Evolutionary conservation across 1,139 yeast genomes (phyloP), one percentile per base, ranked within the genome.

Genomic region (Hyphopichia burtonii): DNA sequence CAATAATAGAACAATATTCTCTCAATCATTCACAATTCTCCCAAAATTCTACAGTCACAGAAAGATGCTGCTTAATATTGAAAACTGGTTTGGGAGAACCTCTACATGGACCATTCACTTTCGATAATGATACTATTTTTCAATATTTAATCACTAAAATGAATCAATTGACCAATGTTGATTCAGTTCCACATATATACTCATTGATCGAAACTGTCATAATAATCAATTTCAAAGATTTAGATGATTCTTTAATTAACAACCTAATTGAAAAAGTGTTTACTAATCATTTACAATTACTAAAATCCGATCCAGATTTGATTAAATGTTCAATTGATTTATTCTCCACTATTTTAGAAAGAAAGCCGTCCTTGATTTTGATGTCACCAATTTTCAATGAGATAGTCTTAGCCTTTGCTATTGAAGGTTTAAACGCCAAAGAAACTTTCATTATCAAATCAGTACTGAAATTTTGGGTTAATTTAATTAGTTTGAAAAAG

Each of bases 381-480:
- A 56, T 68, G 15, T 55, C 68, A n/a, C 49, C 54, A 1, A 47
- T 56, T 2, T 68, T 76, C 37, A 63, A 67, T 12, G 47, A 57
- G 31, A 43, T 55, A n/a, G 52, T 80, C 11, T 39, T 82, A 19
- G 64, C 65, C 16, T 68, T 74, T 58, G 65, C 69, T 31, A 56
- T 83, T 3, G 59, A 66, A 6, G 70, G 78, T 12, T 63, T 87
- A 34, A 54, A 63, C 8, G 73, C 82, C 0, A 74, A 74, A 39
- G 96, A 88, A 57, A 72, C 84, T 41, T 81, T 84, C 52, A 78
- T 87, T 2, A 63, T 88, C 35, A 78, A 80, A 46, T 71, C 89
- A 0, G 71, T 80, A 0, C 70, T 79, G 42, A 74, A 76, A 47
- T 87, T 88, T 52, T 88, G 95, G 95, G 67, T 69, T 2, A 68